Conservation (phyloP, 176 grass and related monocot genomes). For the Saccharum spontaneum region DNA sequence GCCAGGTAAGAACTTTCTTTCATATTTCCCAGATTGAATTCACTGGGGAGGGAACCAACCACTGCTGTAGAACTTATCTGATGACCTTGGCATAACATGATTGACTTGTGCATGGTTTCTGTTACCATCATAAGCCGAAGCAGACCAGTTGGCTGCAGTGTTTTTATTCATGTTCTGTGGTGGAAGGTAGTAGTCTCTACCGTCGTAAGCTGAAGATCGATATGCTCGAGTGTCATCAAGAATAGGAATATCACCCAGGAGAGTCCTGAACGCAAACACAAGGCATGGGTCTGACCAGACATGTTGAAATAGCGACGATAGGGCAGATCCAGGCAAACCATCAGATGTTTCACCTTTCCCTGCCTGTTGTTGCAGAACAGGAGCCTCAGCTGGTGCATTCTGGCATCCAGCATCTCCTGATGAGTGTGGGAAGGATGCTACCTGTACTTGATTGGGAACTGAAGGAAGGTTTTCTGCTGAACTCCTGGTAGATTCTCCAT, state of each 20-base stretch:
- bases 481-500: constrained; percentile 29
- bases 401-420: constrained; percentile 23
- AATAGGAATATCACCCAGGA: constrained; percentile 61
- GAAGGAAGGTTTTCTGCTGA: constrained; percentile 27
- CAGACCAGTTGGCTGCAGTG: constrained; percentile 9
- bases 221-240: constrained; percentile 27
- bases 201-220: neutral
- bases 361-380: constrained; percentile 16
- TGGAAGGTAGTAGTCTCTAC: constrained; percentile 40
- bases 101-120: constrained; percentile 32
- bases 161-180: constrained; percentile 45
- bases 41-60: constrained; percentile 54
- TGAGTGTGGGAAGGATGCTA: constrained; percentile 24
- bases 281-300: constrained; percentile 76
- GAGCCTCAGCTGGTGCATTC: neutral
- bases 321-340: constrained; percentile 35
- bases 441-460: constrained; percentile 21
- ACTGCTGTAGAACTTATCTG: constrained; percentile 41
- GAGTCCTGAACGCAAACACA: constrained; percentile 70
- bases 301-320: constrained; percentile 51
- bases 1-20: neutral
- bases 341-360: constrained; percentile 28
- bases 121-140: constrained; percentile 37
- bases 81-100: constrained; percentile 33
- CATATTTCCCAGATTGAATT: constrained; percentile 2